Percentiles rank a stretch among this genome's conserved stretches.
These are phyloP conservation scores for Coemansia sp. DNA, from an alignment of 192 early-diverging fungal genomes.

Conservation along the genomic window DNA sequence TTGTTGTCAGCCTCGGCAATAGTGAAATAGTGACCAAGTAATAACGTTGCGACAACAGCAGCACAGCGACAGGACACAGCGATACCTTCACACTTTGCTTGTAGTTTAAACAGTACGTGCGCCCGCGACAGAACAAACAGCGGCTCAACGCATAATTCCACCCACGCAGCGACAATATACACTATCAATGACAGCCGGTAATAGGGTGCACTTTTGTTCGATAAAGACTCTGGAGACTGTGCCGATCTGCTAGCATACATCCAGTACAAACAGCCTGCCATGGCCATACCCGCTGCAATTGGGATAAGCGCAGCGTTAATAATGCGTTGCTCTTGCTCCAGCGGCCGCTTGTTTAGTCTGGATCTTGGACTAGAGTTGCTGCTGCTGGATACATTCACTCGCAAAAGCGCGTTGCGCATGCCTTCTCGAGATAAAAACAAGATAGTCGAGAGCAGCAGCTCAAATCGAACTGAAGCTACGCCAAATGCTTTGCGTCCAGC, in stretches of 20 bases:
- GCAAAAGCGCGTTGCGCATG: conserved; percentile 70
- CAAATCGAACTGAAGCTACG: conserved; percentile 77
- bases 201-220: conserved; percentile 34
- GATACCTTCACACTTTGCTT: conserved; percentile 80
- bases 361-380: not conserved
- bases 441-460: conserved; percentile 85
- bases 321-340: conserved; percentile 23
- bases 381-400: conserved; percentile 33
- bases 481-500: conserved; percentile 76
- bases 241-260: conserved; percentile 18
- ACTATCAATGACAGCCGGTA: conserved; percentile 60
- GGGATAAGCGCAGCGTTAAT: conserved; percentile 50
- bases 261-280: conserved; percentile 58
- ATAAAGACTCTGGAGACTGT: conserved; percentile 7
- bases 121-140: conserved; percentile 74
- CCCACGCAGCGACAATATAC: conserved; percentile 72
- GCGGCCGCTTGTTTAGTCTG: conserved; percentile 6
- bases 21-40: conserved; percentile 43
- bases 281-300: conserved; percentile 44
- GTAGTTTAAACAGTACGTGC: conserved; percentile 70
- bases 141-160: conserved; percentile 86
- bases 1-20: conserved; percentile 26
- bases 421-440: conserved; percentile 89
- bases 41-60: conserved; percentile 62
- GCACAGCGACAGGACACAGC: conserved; percentile 76